A percentile compares a stretch with the other conserved stretches of the same genome.
Conservation (phyloP, 306 rosid species). For the Lupinus albus region DNA sequence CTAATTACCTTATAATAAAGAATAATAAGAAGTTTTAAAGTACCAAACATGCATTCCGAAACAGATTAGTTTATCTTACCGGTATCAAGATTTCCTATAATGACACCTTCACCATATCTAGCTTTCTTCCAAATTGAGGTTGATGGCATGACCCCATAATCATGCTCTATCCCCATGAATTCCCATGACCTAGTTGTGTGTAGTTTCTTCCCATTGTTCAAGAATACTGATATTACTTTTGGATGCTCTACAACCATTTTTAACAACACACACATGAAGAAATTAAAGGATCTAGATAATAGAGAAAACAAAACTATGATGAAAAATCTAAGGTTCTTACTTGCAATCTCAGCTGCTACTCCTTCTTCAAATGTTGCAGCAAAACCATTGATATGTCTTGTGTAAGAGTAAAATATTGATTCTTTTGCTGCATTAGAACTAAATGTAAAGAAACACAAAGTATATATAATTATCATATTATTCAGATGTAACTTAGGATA, state of each 20-base stretch:
- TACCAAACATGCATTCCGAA: too few relatives aligned
- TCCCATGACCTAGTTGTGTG: conserved; percentile 92
- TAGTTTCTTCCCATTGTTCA: conserved; percentile 70
- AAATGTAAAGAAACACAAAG: not conserved
- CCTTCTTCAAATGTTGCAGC: conserved; percentile 80
- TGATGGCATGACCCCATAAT: conserved; percentile 50
- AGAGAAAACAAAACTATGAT: not conserved
- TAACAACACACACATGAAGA: not conserved
- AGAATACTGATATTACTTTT: conserved; percentile 69
- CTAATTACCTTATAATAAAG: not conserved
- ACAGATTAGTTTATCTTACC: too few relatives aligned
- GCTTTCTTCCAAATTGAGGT: conserved; percentile 77
- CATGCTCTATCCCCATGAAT: conserved; percentile 68
- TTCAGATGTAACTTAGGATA: not conserved
- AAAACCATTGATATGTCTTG: conserved; percentile 90
- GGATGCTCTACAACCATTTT: conserved; percentile 56
- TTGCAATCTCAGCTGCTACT: conserved; percentile 64
- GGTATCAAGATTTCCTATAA: conserved; percentile 81
- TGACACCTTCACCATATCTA: conserved; percentile 74
- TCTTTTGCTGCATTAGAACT: conserved; percentile 60
- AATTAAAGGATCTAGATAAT: not conserved
- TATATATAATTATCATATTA: not conserved
- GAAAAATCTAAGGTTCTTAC: conserved; percentile 41
- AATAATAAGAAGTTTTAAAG: not conserved
- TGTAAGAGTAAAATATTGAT: conserved; percentile 79